Base-by-base conservation (phyloP, 495 filamentous ascomycete genomes). In the Penicillium riverlandense region DNA sequence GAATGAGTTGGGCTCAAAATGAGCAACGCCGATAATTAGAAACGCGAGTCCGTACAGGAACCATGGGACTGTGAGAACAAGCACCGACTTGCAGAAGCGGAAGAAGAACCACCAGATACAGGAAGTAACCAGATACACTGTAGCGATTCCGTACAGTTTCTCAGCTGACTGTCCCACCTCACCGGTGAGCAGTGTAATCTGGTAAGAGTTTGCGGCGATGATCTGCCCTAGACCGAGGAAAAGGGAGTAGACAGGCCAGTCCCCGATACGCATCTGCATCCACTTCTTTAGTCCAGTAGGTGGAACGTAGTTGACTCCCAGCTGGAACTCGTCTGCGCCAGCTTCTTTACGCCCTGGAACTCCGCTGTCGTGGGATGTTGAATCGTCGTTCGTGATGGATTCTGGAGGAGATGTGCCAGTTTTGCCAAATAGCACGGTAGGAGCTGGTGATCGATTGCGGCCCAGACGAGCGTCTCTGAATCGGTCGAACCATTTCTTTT, bases 171-270 rank as follows among this genome's bases (percentile, higher is more conserved):
- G 70, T 11, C 77, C 81, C 12, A 79, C 67, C 49, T 83, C 74
- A 12, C 83, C 83, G 0, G 78, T 79, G 10, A 87, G 69, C 16
- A 87, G 70, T 3, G 81, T 84, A 50, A 87, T 80, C 50, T 87
- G 83, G 55, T 86, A 87, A 1, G 79, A 84, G 61, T 83, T 85
- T 39, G 80, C 79, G 0, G 83, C 80, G 29, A 87, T 77, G 48
- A 87, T 78, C 50, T 87, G 83, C 5, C 80, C 80, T 0, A 86
- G 67, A 37, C 82, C 82, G 4, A 72, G 55, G 34, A 87, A 65
- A 44, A 89, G 72, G 6, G 82, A 77, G 61, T 89, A 89, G 7
- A 88, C 48, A 0, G 85, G 85, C 85, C 85, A 89, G 50, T 84
- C 79, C 12, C 62, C 67, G 28, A 71, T 62, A 12, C 70, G 71